Base-by-base conservation (phyloP, 2,329 filamentous ascomycete species). In the Xylariales sp. region DNA sequence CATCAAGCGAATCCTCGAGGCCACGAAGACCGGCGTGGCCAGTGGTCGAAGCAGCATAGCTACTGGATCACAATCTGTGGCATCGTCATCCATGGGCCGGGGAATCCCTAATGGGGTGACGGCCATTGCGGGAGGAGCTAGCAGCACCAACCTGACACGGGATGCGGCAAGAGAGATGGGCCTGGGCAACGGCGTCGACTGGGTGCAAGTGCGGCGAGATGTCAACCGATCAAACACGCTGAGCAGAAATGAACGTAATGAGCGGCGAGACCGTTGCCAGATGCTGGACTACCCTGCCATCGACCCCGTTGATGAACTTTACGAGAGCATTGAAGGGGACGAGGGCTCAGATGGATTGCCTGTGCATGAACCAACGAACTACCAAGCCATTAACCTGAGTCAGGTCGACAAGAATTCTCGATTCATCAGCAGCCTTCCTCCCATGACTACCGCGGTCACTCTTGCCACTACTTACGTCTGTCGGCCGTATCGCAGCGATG, bases 141-240 rank as follows among this genome's bases (percentile, higher is more conserved):
- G 64, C 31, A 62, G 51, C 32, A 49, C 57, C 9, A 58, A 59
- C 19, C 52, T 62, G 43, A 64, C 57, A 41, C 69, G 70, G 33
- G 77, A 80, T 47, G 66, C 74, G 4, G 76, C 80, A 11, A 75
- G 78, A 42, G 88, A 94, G 14, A 85, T 85, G 75, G 88, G 85
- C 2, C 62, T 85, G 5, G 75, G 69, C 27, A 52, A 68, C 15
- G 68, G 68, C 9, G 76, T 86, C 11, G 91, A 97, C 60, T 98
- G 93, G 90, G 89, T 98, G n/a, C 90, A 97, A 60, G 89, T 97
- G 16, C 84, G 93, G 25, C 81, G 93, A 33, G 94, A 98, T 63
- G 85, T 98, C 34, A 97, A 98, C 62, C 80, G 93, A 25, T 95
- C 91, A 3, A 97, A 95, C 57, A 93, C 91, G 0, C 72, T 96